Conservation (phyloP, 257 asterid species). For the Solanum habrochaites region DNA sequence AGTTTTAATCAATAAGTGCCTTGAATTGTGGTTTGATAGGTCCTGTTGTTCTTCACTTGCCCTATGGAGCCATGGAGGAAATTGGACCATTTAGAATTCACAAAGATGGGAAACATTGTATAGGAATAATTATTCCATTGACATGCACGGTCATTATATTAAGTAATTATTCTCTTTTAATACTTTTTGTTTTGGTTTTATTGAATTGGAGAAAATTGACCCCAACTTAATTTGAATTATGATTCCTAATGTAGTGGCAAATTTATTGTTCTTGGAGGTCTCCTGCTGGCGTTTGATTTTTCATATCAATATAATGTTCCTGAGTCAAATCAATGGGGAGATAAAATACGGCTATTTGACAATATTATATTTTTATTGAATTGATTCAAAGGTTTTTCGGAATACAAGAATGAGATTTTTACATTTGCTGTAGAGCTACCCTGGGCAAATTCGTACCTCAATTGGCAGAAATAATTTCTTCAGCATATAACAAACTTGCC, state of each 20-base stretch:
- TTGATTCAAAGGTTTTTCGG: constrained; percentile 20
- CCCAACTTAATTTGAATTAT: background rate
- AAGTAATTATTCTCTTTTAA: background rate
- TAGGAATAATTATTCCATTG: constrained; percentile 12
- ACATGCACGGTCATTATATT: constrained; percentile 7
- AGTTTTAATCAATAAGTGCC: too few relatives aligned
- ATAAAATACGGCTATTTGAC: constrained; percentile 16
- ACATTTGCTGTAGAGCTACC: constrained; percentile 27
- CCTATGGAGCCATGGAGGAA: constrained; percentile 17
- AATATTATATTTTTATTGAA: constrained; percentile 12
- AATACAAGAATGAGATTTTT: constrained; percentile 14
- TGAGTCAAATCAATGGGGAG: constrained; percentile 10
- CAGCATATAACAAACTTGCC: constrained; percentile 9
- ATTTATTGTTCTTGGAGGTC: constrained; percentile 30
- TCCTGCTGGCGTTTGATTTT: constrained; percentile 34
- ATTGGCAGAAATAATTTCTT: constrained; percentile 18
- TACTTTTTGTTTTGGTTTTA: background rate
- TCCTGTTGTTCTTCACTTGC: constrained; percentile 23
- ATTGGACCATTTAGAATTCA: constrained; percentile 21
- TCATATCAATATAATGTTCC: constrained; percentile 28
- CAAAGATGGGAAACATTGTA: constrained; percentile 14
- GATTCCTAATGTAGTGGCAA: constrained; percentile 10
- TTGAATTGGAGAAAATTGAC: background rate
- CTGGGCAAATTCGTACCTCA: constrained; percentile 35
- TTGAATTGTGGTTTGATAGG: background rate